Percentiles rank a stretch among this genome's conserved stretches.
Evolutionary conservation across 306 rosid species (phyloP).

Genomic region (Quercus gilva): DNA sequence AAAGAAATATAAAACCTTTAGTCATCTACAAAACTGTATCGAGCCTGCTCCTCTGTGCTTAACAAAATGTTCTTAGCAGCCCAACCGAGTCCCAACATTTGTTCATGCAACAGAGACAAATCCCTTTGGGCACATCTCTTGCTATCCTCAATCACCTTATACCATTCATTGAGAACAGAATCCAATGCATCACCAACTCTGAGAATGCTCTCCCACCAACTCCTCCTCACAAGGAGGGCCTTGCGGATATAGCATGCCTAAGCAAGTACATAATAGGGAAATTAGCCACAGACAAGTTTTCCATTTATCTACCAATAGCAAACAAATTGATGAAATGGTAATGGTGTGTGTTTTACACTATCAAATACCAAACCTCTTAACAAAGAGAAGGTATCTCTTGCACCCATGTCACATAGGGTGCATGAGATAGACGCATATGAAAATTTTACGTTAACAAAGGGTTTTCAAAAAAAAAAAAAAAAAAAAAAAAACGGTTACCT

Average conservation of each 20-base stretch:
- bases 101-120: slow-evolving; percentile 42
- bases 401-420: too few relatives aligned
- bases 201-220: slow-evolving; percentile 32
- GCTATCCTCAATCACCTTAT: slow-evolving; percentile 51
- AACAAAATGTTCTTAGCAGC: slow-evolving; percentile 58
- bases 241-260: slow-evolving; percentile 73
- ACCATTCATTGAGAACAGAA: slow-evolving; percentile 50
- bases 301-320: background rate
- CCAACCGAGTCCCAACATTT: slow-evolving; percentile 65
- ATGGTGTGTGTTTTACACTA: background rate
- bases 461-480: too few relatives aligned
- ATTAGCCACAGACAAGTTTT: background rate
- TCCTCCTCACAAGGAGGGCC: slow-evolving; percentile 34
- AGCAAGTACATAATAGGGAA: background rate
- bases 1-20: slow-evolving; percentile 13
- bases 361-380: background rate
- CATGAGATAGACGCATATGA: too few relatives aligned
- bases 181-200: slow-evolving; percentile 34
- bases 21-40: slow-evolving; percentile 62
- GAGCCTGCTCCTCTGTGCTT: slow-evolving; percentile 51
- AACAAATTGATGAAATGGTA: slow-evolving; percentile 2
- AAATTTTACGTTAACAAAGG: too few relatives aligned
- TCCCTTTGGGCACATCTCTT: slow-evolving; percentile 52
- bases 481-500: slow-evolving; percentile 38
- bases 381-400: background rate